A percentile compares a stretch with the other conserved stretches of the same genome.
These are phyloP conservation scores for Fusarium hainanense DNA, from an alignment of 2,329 filamentous ascomycete species.

Conservation along the genomic window DNA sequence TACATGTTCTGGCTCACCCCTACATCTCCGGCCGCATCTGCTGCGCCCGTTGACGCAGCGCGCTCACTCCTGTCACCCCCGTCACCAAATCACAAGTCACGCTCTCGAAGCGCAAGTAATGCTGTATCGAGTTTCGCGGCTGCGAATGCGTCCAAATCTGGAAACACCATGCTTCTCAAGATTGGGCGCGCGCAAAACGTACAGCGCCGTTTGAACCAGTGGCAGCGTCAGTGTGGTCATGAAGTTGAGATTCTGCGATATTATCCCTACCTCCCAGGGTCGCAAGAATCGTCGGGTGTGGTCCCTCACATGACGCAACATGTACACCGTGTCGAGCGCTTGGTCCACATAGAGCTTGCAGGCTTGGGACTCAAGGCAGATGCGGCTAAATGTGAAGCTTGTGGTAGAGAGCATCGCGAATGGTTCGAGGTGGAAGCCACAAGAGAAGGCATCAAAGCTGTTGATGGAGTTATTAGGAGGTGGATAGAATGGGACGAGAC, in stretches of 20 bases:
- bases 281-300: conserved; percentile 43
- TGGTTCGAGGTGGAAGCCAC: conserved; percentile 93
- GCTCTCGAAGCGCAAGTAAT: conserved; percentile 64
- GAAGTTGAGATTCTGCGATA: conserved; percentile 88
- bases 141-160: conserved; percentile 37
- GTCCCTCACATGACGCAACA: conserved; percentile 79
- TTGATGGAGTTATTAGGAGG: conserved; percentile 76
- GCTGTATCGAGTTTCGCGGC: conserved; percentile 64
- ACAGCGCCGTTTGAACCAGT: conserved; percentile 89
- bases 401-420: conserved; percentile 87
- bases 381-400: conserved; percentile 74
- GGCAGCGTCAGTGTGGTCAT: conserved; percentile 93
- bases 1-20: conserved; percentile 99
- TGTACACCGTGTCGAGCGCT: conserved; percentile 85
- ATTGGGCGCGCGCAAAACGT: conserved; percentile 82
- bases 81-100: conserved; percentile 49
- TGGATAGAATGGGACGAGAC: conserved; percentile 88
- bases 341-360: conserved; percentile 91
- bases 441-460: conserved; percentile 73
- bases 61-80: conserved; percentile 68
- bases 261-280: conserved; percentile 81
- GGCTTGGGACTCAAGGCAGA: conserved; percentile 66
- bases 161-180: conserved; percentile 71
- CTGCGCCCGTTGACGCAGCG: conserved; percentile 68
- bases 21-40: conserved; percentile 55